Base-by-base conservation (phyloP, 2,329 filamentous ascomycete genomes). In the Fusarium sp. region DNA sequence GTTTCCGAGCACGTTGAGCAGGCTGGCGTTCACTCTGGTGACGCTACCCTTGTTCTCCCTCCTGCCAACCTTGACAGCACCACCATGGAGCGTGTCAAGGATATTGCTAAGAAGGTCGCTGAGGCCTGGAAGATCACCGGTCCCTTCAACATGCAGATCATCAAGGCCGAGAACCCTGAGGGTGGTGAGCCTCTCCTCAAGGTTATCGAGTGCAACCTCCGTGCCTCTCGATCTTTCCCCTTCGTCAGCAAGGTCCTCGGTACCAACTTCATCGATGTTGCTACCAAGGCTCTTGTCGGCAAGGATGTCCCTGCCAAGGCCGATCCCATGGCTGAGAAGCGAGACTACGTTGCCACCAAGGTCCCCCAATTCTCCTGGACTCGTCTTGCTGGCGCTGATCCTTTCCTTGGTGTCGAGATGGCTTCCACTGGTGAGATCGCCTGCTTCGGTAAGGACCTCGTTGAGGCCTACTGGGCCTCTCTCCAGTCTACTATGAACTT, bases 101-200 rank as follows among this genome's bases (percentile, higher is more conserved):
- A 93, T 74, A 98, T 99, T 74, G 95, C 96, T 17, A 83, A 95
- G 81, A 98, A 97, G 88, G 95, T 99, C 53, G 96, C 96, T 72
- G 92, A 96, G 83, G 96, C 96, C 48, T 98, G 95, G 94, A 94
- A 88, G 77, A 98, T 98, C 80, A 98, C 94, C 20, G 96, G 96
- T 57, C 96, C 96, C 62, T 99, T 98, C 90, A 99, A 99, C 88
- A 98, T 99, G 95, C 96, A 99, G 80, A 97, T 99, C 82, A 98
- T 99, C 88, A 97, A 97, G 85, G 94, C 92, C 36, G 87, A 93
- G 14, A 85, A 92, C 76, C 89, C 91, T 33, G 90, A 93, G 62
- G 92, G 92, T 60, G 91, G 91, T 58, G 88, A 91, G 77, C 89
- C 92, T 34, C 86, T 88, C 28, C 88, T 98, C 71, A 98, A 98